phyloP scores from a whole-genome alignment of 106 monocot species.

The Iris macrosiphon region DNA sequence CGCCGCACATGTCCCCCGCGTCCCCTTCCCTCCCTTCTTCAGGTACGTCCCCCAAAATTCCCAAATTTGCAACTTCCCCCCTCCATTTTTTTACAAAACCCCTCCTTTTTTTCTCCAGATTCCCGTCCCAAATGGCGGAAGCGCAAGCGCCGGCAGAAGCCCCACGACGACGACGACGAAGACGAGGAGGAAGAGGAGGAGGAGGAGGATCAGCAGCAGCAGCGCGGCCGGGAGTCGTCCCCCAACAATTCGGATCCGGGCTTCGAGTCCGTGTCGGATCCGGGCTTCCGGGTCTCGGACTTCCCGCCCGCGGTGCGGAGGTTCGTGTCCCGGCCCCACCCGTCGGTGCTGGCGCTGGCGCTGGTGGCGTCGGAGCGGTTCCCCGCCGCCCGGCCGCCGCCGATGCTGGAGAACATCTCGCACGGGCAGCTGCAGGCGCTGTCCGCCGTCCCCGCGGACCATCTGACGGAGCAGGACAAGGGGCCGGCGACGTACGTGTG shows the following conservation, averaged over 20 bases:
- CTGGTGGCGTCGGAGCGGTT: conserved; percentile 45
- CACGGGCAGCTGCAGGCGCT: conserved; percentile 91
- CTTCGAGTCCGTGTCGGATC: conserved; percentile 51
- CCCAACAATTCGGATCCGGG: conserved; percentile 21
- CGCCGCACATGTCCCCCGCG: conserved; percentile 27
- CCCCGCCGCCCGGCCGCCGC: neutral
- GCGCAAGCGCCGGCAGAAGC: conserved; percentile 37
- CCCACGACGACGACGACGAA: conserved; percentile 41
- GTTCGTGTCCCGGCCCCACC: conserved; percentile 51
- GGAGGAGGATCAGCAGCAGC: conserved; percentile 17
- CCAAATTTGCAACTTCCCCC: conserved; percentile 1
- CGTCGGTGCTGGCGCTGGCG: conserved; percentile 66
- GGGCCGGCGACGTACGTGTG: conserved; percentile 65
- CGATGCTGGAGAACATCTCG: conserved; percentile 81
- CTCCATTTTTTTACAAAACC: neutral
- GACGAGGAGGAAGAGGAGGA: conserved; percentile 37
- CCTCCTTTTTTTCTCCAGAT: conserved; percentile 30
- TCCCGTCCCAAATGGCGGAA: conserved; percentile 73
- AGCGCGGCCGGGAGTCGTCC: conserved; percentile 12
- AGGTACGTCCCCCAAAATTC: conserved; percentile 17
- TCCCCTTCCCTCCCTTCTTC: conserved; percentile 23
- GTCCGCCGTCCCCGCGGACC: conserved; percentile 66
- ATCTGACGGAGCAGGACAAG: conserved; percentile 49
- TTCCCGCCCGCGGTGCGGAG: conserved; percentile 60
- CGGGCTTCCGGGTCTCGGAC: conserved; percentile 49